Percentiles rank a stretch among this genome's conserved stretches.
Evolutionary conservation across 139 green algal species (phyloP).

Genomic region (Volvox africanus): DNA sequence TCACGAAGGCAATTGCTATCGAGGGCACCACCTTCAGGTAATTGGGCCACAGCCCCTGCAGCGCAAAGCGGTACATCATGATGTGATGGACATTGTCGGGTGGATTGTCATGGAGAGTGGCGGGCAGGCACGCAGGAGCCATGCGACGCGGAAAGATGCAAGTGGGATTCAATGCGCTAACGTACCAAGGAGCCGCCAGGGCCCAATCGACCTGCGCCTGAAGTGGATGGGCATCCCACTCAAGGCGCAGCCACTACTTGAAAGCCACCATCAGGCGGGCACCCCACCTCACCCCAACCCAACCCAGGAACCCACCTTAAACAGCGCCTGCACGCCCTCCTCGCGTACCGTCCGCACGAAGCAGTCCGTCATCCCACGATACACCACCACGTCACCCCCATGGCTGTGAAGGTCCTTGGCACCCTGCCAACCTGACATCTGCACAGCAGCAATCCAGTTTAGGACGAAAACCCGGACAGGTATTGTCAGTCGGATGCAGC

Average conservation of each 20-base stretch:
- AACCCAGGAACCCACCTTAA: constrained; percentile 73
- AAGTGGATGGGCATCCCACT: too few species aligned
- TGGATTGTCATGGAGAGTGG: too few species aligned
- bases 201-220: too few species aligned
- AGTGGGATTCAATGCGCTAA: too few species aligned
- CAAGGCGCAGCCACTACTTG: too few species aligned
- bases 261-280: too few species aligned
- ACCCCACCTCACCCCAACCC: too few species aligned
- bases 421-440: constrained; percentile 89
- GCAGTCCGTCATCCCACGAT: constrained; percentile 97
- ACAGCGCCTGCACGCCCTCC: constrained; percentile 90
- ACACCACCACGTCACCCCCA: constrained; percentile 77
- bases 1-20: constrained; percentile 98
- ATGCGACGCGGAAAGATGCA: too few species aligned
- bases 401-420: constrained; percentile 77
- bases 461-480: background rate
- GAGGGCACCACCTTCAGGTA: constrained; percentile 98
- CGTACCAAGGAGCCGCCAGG: too few species aligned
- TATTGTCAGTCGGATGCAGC: background rate
- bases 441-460: constrained; percentile 4
- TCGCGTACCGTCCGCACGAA: constrained; percentile 93
- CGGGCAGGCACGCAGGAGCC: too few species aligned
- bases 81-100: too few species aligned
- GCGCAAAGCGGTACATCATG: background rate
- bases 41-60: constrained; percentile 94